phyloP scores from a whole-genome alignment of 2,329 filamentous ascomycete genomes.

The Ophiostoma australiae region DNA sequence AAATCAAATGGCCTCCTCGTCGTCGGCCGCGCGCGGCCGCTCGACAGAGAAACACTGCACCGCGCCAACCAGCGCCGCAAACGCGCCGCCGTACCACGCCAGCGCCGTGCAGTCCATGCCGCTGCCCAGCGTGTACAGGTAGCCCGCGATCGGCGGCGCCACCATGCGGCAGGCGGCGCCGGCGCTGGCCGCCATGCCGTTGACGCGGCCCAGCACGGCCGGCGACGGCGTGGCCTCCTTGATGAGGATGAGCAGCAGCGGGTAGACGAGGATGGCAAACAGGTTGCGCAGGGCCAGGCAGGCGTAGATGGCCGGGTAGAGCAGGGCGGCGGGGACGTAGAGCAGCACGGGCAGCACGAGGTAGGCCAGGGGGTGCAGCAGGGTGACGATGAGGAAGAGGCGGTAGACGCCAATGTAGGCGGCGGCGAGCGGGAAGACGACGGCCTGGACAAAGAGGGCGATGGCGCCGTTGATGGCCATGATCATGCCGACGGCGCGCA shows the following conservation, averaged over 20 bases:
- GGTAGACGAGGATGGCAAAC: conserved; percentile 60
- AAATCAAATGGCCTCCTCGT: background rate
- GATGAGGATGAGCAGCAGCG: conserved; percentile 61
- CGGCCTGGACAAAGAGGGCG: conserved; percentile 65
- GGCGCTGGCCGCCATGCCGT: conserved; percentile 61
- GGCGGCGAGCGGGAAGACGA: conserved; percentile 61
- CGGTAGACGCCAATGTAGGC: conserved; percentile 54
- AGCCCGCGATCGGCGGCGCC: conserved; percentile 60
- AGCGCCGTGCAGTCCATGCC: conserved; percentile 55
- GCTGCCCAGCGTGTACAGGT: conserved; percentile 57
- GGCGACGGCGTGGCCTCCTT: conserved; percentile 59
- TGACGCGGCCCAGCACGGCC: conserved; percentile 57
- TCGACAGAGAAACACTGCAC: conserved; percentile 56
- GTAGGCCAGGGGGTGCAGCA: conserved; percentile 59
- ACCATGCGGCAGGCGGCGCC: conserved; percentile 63
- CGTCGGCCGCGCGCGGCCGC: conserved; percentile 27
- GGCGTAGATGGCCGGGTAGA: conserved; percentile 55
- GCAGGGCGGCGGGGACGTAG: conserved; percentile 46
- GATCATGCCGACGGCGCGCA: conserved; percentile 56
- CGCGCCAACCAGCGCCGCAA: conserved; percentile 53
- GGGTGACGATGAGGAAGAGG: conserved; percentile 53
- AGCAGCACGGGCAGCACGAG: conserved; percentile 55
- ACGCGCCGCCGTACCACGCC: conserved; percentile 59
- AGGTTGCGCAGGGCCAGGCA: conserved; percentile 56
- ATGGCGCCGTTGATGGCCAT: conserved; percentile 57